Evolutionary conservation across 192 early-diverging fungal genomes (phyloP).

Genomic region (Mortierella hygrophila): DNA sequence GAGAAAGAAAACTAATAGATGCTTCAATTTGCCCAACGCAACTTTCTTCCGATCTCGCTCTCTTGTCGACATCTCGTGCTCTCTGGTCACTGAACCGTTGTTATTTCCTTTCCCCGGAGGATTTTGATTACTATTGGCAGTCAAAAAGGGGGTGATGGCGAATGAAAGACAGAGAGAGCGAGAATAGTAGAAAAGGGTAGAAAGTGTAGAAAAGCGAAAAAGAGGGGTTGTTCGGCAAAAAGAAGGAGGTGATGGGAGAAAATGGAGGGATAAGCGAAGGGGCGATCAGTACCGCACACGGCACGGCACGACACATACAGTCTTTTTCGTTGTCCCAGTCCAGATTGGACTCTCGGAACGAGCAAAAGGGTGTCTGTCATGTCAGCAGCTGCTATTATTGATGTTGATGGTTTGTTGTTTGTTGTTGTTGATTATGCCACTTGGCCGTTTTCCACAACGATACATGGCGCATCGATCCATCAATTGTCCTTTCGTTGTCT

Average conservation of each 20-base stretch:
- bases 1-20: too few species aligned
- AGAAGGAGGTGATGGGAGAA: not conserved
- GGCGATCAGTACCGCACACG: not conserved
- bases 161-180: not conserved
- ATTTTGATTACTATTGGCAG: not conserved
- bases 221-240: not conserved
- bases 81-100: too few species aligned
- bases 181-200: not conserved
- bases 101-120: too few species aligned
- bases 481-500: not conserved
- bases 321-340: not conserved
- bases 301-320: not conserved
- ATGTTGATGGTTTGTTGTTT: too few species aligned
- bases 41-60: too few species aligned
- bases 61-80: too few species aligned
- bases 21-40: too few species aligned
- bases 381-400: too few species aligned
- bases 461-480: not conserved
- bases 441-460: slow-evolving; percentile 2
- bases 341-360: not conserved
- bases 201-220: not conserved
- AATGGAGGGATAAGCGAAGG: too few species aligned
- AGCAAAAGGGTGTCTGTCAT: not conserved
- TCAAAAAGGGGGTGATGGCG: not conserved
- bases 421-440: not conserved